A percentile compares a stretch with the other conserved stretches of the same genome.
Conservation (phyloP, 768 basidiomycete species). For the Pholiota conissans region DNA sequence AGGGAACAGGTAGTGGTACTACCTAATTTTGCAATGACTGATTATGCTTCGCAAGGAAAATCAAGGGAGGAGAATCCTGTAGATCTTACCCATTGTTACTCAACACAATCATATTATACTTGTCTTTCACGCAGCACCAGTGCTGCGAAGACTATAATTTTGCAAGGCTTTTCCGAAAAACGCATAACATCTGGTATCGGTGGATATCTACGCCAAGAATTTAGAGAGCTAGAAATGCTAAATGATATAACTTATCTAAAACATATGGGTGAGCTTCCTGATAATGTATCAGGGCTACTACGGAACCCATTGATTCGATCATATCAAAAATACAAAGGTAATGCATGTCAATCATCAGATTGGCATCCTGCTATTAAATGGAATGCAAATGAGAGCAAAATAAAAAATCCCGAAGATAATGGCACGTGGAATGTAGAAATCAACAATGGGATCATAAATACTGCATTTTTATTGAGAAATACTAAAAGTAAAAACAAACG, state of each 20-base stretch:
- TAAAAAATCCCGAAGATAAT: too few species aligned
- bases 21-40: constrained; percentile 32
- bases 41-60: constrained; percentile 27
- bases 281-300: constrained; percentile 9
- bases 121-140: constrained; percentile 24
- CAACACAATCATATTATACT: constrained; percentile 24
- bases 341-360: background rate
- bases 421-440: too few species aligned
- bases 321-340: constrained; percentile 4
- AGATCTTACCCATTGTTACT: constrained; percentile 20
- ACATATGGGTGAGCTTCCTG: constrained; percentile 10
- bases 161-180: constrained; percentile 21
- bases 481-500: too few species aligned
- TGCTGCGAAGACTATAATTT: constrained; percentile 26
- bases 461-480: too few species aligned
- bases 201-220: constrained; percentile 22
- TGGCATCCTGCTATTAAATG: background rate
- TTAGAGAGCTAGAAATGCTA: constrained; percentile 28
- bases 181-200: constrained; percentile 19
- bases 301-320: constrained; percentile 17
- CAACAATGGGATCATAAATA: too few species aligned
- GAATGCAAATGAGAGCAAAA: too few species aligned
- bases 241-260: constrained; percentile 25
- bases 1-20: constrained; percentile 27
- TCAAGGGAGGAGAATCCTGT: constrained; percentile 26